A percentile compares a stretch with the other conserved stretches of the same genome.
phyloP scores from a whole-genome alignment of 495 filamentous ascomycete species.

The Penicillium dipodomyicola region DNA sequence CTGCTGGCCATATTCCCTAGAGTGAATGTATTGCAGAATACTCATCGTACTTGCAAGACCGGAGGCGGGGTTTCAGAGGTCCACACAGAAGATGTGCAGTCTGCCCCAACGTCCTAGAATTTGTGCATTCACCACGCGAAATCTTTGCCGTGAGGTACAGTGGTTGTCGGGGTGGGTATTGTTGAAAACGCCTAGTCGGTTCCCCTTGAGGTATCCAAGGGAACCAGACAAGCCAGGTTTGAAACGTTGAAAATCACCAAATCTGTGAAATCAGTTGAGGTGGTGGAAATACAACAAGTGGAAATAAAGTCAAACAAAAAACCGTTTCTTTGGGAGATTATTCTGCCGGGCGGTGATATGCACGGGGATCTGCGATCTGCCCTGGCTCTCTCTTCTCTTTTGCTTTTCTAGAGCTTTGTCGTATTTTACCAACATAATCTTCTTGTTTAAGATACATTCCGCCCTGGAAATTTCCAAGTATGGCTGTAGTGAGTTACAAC shows the following conservation, averaged over 20 bases:
- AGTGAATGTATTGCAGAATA: neutral
- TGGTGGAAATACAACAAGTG: neutral
- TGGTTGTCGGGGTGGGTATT: neutral
- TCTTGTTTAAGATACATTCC: conserved; percentile 5
- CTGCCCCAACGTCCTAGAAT: neutral
- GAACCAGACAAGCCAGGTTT: neutral
- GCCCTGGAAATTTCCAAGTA: conserved; percentile 17
- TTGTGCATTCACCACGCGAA: too few species aligned
- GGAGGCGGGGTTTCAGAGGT: neutral
- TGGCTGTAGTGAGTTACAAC: conserved; percentile 43
- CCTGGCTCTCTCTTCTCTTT: conserved; percentile 12
- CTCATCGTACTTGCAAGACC: conserved; percentile 2
- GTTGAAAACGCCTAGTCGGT: neutral
- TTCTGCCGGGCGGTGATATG: conserved; percentile 8
- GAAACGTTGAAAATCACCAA: neutral
- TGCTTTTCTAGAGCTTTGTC: conserved; percentile 16
- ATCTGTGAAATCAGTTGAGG: neutral
- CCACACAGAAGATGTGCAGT: neutral
- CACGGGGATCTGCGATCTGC: conserved; percentile 14
- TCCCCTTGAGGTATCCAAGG: neutral
- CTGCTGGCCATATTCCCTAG: neutral
- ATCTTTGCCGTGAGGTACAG: neutral
- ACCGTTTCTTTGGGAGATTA: neutral
- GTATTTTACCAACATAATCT: conserved; percentile 8
- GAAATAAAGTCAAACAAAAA: neutral